These are phyloP conservation scores for Lachancea meyersii DNA, from an alignment of 805 yeast species.

Conservation along the genomic window DNA sequence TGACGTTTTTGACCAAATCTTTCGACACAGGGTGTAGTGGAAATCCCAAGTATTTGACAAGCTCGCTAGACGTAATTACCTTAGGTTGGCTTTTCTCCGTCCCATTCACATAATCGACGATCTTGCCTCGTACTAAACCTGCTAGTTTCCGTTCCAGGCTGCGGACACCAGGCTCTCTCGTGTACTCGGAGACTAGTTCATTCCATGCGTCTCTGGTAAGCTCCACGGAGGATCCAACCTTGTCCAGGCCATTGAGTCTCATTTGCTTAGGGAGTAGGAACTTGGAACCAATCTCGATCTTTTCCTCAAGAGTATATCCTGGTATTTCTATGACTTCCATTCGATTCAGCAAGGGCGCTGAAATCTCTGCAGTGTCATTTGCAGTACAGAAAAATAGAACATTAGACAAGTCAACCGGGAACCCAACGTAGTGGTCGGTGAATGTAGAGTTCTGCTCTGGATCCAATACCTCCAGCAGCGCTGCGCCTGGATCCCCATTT, in stretches of 20 bases:
- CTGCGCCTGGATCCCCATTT: slow-evolving; percentile 88
- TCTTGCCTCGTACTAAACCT: slow-evolving; percentile 72
- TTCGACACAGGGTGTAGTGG: slow-evolving; percentile 43
- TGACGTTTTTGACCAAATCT: slow-evolving; percentile 41
- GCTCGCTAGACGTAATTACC: slow-evolving; percentile 45
- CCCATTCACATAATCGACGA: slow-evolving; percentile 51
- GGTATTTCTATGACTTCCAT: slow-evolving; percentile 74
- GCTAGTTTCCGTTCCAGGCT: slow-evolving; percentile 70
- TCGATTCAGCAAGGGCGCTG: slow-evolving; percentile 74
- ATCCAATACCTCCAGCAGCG: slow-evolving; percentile 78
- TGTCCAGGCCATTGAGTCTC: slow-evolving; percentile 54
- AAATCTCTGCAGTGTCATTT: slow-evolving; percentile 62
- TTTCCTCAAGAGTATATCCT: slow-evolving; percentile 77
- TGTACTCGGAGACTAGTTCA: slow-evolving; percentile 59
- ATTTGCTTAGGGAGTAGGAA: slow-evolving; percentile 74
- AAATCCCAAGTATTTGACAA: slow-evolving; percentile 64
- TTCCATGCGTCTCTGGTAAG: slow-evolving; percentile 51
- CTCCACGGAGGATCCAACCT: slow-evolving; percentile 31
- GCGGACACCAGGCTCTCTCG: slow-evolving; percentile 84
- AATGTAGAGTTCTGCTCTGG: slow-evolving; percentile 81
- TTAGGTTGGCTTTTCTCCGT: slow-evolving; percentile 25
- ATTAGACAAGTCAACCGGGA: slow-evolving; percentile 78
- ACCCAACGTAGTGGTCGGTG: slow-evolving; percentile 77
- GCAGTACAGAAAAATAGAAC: slow-evolving; percentile 83
- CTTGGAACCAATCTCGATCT: slow-evolving; percentile 59